Conservation (phyloP, 23 red algal genomes). For the Chondrus crispus region DNA sequence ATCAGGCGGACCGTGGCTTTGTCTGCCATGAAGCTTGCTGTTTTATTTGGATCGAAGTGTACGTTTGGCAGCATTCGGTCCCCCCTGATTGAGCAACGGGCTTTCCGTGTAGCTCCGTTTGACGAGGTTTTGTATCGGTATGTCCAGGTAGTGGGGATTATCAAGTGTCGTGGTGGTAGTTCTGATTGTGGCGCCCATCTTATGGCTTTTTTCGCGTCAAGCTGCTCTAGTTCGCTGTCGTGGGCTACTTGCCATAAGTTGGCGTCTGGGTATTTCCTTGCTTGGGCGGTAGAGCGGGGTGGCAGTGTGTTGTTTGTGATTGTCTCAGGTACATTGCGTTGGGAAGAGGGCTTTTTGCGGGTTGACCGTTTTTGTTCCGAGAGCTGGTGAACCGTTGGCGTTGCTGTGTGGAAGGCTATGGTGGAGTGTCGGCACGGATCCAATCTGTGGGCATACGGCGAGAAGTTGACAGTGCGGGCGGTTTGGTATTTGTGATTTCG, state of each 20-base stretch:
- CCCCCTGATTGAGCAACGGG: too few species aligned
- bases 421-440: too few species aligned
- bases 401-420: too few species aligned
- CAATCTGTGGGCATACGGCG: neutral
- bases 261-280: neutral
- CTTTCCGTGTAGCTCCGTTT: neutral
- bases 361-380: neutral
- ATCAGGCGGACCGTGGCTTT: too few species aligned
- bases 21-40: too few species aligned
- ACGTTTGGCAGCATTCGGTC: too few species aligned
- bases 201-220: neutral
- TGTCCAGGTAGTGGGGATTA: neutral
- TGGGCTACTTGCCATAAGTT: neutral
- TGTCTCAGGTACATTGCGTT: neutral
- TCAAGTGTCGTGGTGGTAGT: neutral
- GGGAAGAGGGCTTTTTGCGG: neutral
- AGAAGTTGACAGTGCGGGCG: constrained; percentile 23
- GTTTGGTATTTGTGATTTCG: neutral
- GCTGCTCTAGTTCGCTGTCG: neutral
- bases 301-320: neutral
- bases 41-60: too few species aligned
- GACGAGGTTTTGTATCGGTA: neutral
- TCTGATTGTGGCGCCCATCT: neutral
- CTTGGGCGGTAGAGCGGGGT: neutral
- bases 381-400: constrained; percentile 1